Base-by-base conservation (phyloP, 1,284 basidiomycete genomes). In the Stygiomarasmius scandens region DNA sequence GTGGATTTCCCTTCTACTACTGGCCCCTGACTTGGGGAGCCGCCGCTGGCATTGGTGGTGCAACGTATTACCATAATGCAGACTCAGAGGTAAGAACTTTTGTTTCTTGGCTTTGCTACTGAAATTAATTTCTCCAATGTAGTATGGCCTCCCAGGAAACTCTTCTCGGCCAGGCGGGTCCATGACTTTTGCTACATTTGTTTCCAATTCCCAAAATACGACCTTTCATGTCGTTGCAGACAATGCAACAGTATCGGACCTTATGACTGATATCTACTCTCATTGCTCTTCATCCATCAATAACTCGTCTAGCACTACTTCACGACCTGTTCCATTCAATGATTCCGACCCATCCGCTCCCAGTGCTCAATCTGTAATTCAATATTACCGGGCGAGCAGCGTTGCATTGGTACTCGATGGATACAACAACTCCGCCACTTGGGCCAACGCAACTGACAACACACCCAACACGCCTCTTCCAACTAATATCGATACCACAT, bases 141-240 rank as follows among this genome's bases (percentile, higher is more conserved):
- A 87, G 85, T 89, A 85, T 61, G 87, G 85, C 52, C 63, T 69
- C 22, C 64, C 79, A 2, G 69, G 70, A 54, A 87, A 85, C 64
- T 69, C 75, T 0, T 80, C 74, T 51, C 79, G 87, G 14, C 82
- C 86, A 1, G 87, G 87, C 1, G 87, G 87, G 0, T 64, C 75
- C 0, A 75, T 85, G 69, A 69, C 71, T 23, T 73, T 78, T 41
- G 82, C 82, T 0, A 70, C 74, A 0, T 86, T 87, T 67, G 55
- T 68, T 1, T 84, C 84, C 1, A 74, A 67, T 34, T 70, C 72
- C 5, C 70, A 69, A 16, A 74, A 74, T 58, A 78, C 77, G 3
- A 82, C 79, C 0, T 85, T 86, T 66, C 78, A 81, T 44, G 58
- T 89, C 11, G 64, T 89, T 2, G 69, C 86, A 0, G 86, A 89